Evolutionary conservation across 305 asterid genomes (phyloP), one percentile per base, ranked within the genome.

Genomic region (Ajuga reptans): DNA sequence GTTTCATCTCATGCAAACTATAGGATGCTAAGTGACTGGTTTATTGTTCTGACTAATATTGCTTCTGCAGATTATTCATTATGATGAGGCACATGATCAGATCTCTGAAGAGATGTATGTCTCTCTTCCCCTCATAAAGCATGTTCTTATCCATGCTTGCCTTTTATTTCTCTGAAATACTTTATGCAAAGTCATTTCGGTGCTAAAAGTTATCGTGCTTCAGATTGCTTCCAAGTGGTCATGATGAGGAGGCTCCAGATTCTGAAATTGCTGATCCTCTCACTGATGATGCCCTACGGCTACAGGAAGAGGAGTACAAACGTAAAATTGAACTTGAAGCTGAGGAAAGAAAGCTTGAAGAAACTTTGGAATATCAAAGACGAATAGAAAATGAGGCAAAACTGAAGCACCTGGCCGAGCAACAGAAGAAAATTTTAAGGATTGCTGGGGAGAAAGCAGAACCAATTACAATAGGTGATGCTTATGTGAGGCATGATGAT

Each of bases 331-430:
- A 90, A 72, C 94, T 90, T 66, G 97, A 92, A 85, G 96, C 95
- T 2, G 97, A 92, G 81, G 98, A 90, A 82, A 91, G 96, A 80
- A 87, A 90, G 87, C 97, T 93, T 73, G 96, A 90, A 85, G 99
- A 90, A 84, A 89, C 96, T 67, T 74, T 93, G 85, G 97, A 90
- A 70, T 89, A 86, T 80, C 99, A 93, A 84, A 87, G 99, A 66
- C 87, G 85, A 41, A 84, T 93, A 63, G 99, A 93, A 83, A 85
- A 93, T 69, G 99, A 90, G 79, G 96, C 99, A 7, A 93, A 93
- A 77, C 86, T 75, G 80, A 89, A 86, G 87, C 97, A 86, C 78
- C 84, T 93, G 12, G 91, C 91, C 3, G 97, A 85, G 83, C 95
- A 83, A 77, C 81, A 86, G 34, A 88, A 80, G 66, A 82, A 62